phyloP scores from a whole-genome alignment of 495 filamentous ascomycete species.

The Hyaloscypha bicolor region DNA sequence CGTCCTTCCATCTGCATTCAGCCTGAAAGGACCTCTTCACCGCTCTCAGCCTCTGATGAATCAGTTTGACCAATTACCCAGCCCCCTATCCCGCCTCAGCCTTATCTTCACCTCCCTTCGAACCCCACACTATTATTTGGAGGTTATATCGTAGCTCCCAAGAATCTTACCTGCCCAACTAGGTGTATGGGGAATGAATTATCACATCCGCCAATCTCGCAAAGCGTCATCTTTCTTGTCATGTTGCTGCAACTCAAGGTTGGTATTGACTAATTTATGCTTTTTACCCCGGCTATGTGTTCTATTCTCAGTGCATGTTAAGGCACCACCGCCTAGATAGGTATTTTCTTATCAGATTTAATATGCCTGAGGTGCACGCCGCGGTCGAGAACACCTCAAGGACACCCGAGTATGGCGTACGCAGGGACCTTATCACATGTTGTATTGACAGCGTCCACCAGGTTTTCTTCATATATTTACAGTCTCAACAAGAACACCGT shows the following conservation, averaged over 20 bases:
- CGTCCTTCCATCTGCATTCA: neutral
- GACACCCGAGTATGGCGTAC: neutral
- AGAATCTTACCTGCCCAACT: neutral
- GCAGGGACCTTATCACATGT: neutral
- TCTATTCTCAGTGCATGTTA: neutral
- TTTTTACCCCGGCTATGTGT: neutral
- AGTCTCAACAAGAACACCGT: neutral
- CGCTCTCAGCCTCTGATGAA: neutral
- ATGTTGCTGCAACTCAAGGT: neutral
- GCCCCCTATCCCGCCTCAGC: neutral
- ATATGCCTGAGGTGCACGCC: neutral
- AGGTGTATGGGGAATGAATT: neutral
- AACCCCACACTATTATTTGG: neutral
- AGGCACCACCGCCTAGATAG: neutral
- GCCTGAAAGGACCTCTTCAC: neutral
- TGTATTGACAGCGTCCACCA: neutral
- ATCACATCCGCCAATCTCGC: neutral
- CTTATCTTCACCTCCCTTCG: slow-evolving; percentile 8
- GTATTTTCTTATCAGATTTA: neutral
- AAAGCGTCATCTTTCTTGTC: neutral
- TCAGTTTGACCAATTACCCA: neutral
- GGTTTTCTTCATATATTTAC: neutral
- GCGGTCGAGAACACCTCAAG: neutral
- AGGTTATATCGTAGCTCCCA: slow-evolving; percentile 2
- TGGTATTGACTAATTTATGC: neutral